Evolutionary conservation across 805 yeast genomes (phyloP).

Genomic region (Yarrowia sp.): DNA sequence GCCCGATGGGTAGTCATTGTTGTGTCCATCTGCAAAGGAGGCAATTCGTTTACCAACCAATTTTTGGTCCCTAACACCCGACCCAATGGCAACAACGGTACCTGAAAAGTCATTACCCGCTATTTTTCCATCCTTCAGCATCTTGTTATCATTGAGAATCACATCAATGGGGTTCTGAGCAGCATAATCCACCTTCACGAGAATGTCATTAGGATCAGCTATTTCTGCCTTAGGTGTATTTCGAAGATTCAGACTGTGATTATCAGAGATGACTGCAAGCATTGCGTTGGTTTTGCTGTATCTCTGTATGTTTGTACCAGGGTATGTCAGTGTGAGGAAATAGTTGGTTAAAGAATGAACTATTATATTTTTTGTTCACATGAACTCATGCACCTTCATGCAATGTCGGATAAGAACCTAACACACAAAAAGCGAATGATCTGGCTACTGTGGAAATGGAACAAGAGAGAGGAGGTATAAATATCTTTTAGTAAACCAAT

Average conservation of each 20-base stretch:
- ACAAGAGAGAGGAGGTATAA: too few species aligned
- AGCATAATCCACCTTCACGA: slow-evolving; percentile 14
- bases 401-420: not conserved
- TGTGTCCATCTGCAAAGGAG: slow-evolving; percentile 5
- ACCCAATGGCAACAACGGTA: not conserved
- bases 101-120: slow-evolving; percentile 11
- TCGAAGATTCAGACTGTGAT: not conserved
- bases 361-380: not conserved
- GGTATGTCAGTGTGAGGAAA: not conserved
- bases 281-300: not conserved
- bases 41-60: slow-evolving; percentile 12
- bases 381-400: not conserved
- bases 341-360: not conserved
- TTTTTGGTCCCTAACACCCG: not conserved
- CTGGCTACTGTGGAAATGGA: too few species aligned
- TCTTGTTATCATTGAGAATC: not conserved
- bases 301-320: too few species aligned
- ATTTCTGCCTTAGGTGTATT: not conserved
- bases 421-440: too few species aligned
- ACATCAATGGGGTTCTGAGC: slow-evolving; percentile 19
- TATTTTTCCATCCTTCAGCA: not conserved
- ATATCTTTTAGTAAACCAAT: too few species aligned
- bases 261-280: not conserved
- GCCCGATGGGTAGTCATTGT: not conserved
- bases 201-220: not conserved